These are phyloP conservation scores for Teratosphaeriaceae sp. DNA, from an alignment of 2,329 filamentous ascomycete species.

Conservation along the genomic window DNA sequence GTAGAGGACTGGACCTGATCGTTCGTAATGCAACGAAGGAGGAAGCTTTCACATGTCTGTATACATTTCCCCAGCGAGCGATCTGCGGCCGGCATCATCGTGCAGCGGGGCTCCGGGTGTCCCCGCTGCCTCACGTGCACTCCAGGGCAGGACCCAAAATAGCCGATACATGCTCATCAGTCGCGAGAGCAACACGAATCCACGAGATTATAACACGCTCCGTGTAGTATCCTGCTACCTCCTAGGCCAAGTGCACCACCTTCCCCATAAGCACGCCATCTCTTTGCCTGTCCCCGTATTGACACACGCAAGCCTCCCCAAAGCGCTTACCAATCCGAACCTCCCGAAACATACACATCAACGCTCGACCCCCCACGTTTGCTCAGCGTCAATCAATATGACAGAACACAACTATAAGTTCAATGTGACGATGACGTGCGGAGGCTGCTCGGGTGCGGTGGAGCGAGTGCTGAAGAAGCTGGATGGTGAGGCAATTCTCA, in stretches of 20 bases:
- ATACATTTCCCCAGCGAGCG: no score
- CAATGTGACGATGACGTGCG: constrained; percentile 88
- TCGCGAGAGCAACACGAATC: neutral
- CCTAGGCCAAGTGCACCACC: neutral
- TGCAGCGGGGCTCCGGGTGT: no score
- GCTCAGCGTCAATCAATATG: constrained; percentile 42
- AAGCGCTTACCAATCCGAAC: no score
- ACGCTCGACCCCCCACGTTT: neutral
- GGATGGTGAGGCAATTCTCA: constrained; percentile 55
- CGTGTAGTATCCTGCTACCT: neutral
- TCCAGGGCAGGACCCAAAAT: no score
- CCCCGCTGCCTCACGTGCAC: no score
- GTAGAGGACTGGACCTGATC: no score
- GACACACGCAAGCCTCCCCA: no score
- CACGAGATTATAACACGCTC: neutral
- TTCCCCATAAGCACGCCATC: neutral
- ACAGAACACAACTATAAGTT: constrained; percentile 89
- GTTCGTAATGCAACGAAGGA: neutral
- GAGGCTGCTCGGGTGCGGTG: constrained; percentile 91
- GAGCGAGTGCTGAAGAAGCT: constrained; percentile 89
- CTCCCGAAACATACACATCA: no score
- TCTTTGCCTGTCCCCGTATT: neutral
- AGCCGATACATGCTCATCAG: constrained; percentile 10
- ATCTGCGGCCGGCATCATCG: no score
- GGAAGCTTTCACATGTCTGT: no score